Conservation (phyloP, 2,329 filamentous ascomycete genomes). For the Arthrinium puccinioides region DNA sequence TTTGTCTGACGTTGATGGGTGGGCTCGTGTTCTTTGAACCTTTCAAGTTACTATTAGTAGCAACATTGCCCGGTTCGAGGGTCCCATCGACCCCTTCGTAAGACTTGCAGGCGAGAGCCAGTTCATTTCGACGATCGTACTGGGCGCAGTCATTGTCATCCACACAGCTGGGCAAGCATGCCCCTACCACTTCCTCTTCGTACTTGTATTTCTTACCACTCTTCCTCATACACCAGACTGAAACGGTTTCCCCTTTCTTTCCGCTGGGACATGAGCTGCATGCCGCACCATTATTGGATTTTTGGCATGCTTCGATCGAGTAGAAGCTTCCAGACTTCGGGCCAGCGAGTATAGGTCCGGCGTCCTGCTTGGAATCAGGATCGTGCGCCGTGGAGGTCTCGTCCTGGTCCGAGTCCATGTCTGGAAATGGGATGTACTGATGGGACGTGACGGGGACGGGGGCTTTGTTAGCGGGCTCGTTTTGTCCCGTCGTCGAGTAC, state of each 20-base stretch:
- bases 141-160: neutral
- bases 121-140: neutral
- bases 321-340: neutral
- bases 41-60: neutral
- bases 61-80: neutral
- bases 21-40: neutral
- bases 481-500: slow-evolving; percentile 1
- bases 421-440: neutral
- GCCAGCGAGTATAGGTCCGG: neutral
- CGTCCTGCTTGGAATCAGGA: neutral
- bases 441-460: neutral
- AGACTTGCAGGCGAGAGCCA: neutral
- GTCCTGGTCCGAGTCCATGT: too few species aligned
- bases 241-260: too few species aligned
- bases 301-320: neutral
- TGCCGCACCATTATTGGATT: neutral
- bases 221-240: neutral
- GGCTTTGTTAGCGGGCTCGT: neutral
- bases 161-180: neutral
- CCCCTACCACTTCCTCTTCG: neutral
- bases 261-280: neutral
- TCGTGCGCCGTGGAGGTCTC: neutral
- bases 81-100: neutral
- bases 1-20: neutral
- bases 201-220: too few species aligned